These are phyloP conservation scores for Zangia roseola DNA, from an alignment of 768 basidiomycete genomes.

Conservation along the genomic window DNA sequence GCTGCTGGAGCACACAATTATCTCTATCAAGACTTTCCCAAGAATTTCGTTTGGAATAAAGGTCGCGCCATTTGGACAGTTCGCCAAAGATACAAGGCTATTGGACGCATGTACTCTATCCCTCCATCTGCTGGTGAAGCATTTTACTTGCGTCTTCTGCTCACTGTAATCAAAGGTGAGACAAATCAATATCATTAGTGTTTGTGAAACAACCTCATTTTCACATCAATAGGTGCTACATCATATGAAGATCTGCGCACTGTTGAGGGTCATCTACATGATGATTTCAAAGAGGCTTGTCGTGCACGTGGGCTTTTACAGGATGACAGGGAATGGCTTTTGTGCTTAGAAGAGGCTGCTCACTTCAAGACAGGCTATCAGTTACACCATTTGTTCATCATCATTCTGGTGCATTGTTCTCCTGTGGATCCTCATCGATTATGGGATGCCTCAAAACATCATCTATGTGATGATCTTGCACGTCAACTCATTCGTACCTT, in stretches of 20 bases:
- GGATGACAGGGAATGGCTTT: constrained; percentile 44
- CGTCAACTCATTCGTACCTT: not conserved
- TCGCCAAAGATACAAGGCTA: constrained; percentile 20
- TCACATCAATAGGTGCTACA: constrained; percentile 4
- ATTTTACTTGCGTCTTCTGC: constrained; percentile 40
- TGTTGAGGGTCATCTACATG: not conserved
- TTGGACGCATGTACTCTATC: constrained; percentile 12
- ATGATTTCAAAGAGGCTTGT: no score
- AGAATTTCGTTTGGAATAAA: constrained; percentile 25
- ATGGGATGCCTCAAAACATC: not conserved
- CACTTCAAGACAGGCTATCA: not conserved
- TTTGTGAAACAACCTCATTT: no score
- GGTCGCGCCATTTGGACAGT: constrained; percentile 27
- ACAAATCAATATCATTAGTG: no score
- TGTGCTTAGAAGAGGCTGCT: constrained; percentile 21
- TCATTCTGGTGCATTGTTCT: not conserved
- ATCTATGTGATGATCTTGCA: not conserved
- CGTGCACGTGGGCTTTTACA: constrained; percentile 36
- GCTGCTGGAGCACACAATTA: constrained; percentile 8
- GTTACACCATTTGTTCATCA: not conserved
- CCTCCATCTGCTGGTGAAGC: constrained; percentile 32
- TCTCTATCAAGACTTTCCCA: constrained; percentile 37
- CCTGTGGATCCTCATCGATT: not conserved
- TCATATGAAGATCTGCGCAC: constrained; percentile 5
- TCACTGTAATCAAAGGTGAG: constrained; percentile 34